Conservation (phyloP, 73 alveolate species). For the Paramecium tetraurelia region DNA sequence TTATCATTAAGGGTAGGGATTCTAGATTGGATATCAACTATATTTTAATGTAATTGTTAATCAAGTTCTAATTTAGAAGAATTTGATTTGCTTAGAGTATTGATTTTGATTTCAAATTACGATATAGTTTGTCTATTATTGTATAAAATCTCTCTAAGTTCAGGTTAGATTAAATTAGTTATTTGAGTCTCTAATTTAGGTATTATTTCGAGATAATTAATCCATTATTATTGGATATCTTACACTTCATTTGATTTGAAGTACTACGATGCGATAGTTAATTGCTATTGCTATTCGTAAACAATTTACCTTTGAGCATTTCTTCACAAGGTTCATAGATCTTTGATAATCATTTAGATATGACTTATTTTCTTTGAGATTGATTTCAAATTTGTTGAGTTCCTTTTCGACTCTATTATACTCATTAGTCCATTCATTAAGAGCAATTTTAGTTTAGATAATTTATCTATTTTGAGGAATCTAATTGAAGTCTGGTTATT, state of each 20-base stretch:
- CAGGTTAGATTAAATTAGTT: background rate
- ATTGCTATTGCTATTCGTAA: background rate
- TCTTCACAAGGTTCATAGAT: background rate
- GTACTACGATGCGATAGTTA: background rate
- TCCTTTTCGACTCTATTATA: constrained; percentile 20
- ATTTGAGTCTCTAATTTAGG: background rate
- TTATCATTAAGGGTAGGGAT: background rate
- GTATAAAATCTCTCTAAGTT: background rate
- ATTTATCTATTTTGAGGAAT: background rate
- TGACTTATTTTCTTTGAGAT: background rate
- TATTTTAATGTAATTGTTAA: background rate
- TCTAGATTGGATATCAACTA: background rate
- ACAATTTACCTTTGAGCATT: background rate
- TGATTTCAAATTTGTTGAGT: background rate
- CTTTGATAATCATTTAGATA: constrained; percentile 16
- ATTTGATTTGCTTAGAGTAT: background rate
- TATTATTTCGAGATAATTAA: background rate
- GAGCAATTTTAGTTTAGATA: background rate
- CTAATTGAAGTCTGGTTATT: background rate
- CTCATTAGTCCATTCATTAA: constrained; percentile 19
- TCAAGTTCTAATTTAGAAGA: background rate
- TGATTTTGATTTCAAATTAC: background rate
- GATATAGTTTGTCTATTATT: background rate
- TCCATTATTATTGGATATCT: constrained; percentile 38
- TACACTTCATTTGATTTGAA: background rate